phyloP scores from a whole-genome alignment of 257 asterid genomes.

The Petunia secreta region DNA sequence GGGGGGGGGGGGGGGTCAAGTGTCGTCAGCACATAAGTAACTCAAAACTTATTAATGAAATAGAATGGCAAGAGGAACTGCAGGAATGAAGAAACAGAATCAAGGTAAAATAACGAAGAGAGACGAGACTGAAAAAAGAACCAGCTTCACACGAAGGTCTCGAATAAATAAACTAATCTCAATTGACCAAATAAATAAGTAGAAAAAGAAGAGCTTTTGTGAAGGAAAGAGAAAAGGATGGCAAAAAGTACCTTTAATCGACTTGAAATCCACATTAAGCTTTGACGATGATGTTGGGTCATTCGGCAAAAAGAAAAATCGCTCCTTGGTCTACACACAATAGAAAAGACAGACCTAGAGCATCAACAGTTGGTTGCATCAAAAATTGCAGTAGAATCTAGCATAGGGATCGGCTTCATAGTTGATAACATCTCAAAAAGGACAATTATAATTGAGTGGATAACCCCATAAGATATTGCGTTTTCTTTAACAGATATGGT shows the following conservation, averaged over 20 bases:
- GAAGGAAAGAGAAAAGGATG: constrained; percentile 11
- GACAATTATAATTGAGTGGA: not conserved
- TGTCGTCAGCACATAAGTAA: constrained; percentile 5
- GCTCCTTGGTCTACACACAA: constrained; percentile 62
- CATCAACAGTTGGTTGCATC: constrained; percentile 2
- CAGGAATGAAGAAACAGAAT: too few species aligned
- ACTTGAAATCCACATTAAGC: constrained; percentile 84
- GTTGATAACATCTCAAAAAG: constrained; percentile 13
- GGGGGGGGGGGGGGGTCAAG: constrained; percentile 18
- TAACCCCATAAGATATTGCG: not conserved
- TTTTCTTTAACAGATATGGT: not conserved
- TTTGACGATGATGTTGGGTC: constrained; percentile 66
- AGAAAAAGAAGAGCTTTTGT: too few species aligned
- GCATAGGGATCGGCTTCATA: not conserved
- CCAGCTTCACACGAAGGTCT: too few species aligned
- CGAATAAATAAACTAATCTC: too few species aligned
- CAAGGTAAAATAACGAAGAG: too few species aligned
- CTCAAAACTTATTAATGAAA: too few species aligned
- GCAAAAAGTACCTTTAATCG: constrained; percentile 61
- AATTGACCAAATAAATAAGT: too few species aligned
- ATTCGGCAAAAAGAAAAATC: constrained; percentile 61
- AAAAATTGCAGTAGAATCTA: constrained; percentile 12
- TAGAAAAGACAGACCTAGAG: constrained; percentile 22
- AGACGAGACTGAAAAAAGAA: too few species aligned
- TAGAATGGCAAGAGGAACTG: too few species aligned